A percentile compares a stretch with the other conserved stretches of the same genome.
Conservation (phyloP, 176 grass and related monocot genomes). For the Oryza meyeriana region DNA sequence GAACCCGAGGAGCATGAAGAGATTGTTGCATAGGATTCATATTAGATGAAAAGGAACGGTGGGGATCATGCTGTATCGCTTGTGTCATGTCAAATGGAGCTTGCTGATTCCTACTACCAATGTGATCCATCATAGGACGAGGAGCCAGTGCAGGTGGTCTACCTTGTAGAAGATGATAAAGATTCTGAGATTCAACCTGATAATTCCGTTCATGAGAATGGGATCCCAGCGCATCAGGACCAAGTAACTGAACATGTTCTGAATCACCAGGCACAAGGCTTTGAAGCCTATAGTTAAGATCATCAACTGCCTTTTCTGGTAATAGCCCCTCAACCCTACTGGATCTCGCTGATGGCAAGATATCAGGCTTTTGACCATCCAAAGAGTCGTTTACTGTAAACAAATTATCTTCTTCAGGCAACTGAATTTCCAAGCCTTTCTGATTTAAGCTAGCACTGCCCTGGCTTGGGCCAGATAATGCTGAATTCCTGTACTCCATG, state of each 20-base stretch:
- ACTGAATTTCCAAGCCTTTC: conserved; percentile 54
- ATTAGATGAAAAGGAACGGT: conserved; percentile 54
- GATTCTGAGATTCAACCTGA: conserved; percentile 44
- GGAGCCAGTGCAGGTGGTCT: conserved; percentile 48
- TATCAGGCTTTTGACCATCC: conserved; percentile 39
- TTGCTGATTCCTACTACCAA: conserved; percentile 56
- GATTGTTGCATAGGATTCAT: conserved; percentile 50
- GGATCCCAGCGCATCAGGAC: conserved; percentile 43
- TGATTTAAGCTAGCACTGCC: conserved; percentile 44
- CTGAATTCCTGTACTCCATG: conserved; percentile 26
- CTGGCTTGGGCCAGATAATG: conserved; percentile 23
- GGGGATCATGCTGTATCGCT: conserved; percentile 50
- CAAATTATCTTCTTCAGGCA: conserved; percentile 90
- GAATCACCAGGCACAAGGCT: conserved; percentile 48
- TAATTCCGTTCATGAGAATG: conserved; percentile 29
- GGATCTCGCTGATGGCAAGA: conserved; percentile 43
- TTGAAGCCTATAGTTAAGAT: conserved; percentile 58
- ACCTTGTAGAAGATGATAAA: conserved; percentile 65
- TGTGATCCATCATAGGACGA: conserved; percentile 44
- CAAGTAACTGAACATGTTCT: conserved; percentile 45
- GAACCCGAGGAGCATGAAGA: conserved; percentile 39
- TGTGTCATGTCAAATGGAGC: conserved; percentile 46
- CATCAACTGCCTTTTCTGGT: conserved; percentile 35
- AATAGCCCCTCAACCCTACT: conserved; percentile 47
- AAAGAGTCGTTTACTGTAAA: conserved; percentile 59